Evolutionary conservation across 176 grass and related monocot species (phyloP).

Genomic region (Zizania latifolia): DNA sequence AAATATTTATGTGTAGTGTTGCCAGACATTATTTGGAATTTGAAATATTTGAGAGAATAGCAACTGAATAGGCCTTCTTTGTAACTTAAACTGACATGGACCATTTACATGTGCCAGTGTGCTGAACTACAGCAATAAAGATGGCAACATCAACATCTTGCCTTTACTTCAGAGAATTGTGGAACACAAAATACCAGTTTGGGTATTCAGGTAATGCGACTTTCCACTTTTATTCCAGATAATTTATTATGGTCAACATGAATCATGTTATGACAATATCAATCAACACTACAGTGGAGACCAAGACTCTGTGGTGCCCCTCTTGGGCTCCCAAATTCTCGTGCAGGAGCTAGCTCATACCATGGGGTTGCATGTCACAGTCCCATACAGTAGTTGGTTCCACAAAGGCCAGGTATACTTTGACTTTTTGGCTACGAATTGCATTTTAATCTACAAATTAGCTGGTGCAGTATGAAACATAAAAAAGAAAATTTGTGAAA

Average conservation of each 20-base stretch:
- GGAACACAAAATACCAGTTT: constrained; percentile 77
- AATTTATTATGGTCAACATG: neutral
- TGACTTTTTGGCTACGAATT: neutral
- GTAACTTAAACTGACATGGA: constrained; percentile 12
- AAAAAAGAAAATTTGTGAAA: neutral
- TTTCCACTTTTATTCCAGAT: neutral
- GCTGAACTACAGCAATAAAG: constrained; percentile 75
- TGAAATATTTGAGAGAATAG: neutral
- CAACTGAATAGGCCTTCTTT: neutral
- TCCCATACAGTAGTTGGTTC: constrained; percentile 82
- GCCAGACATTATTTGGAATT: neutral
- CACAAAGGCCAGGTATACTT: constrained; percentile 66
- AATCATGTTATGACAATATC: constrained; percentile 13
- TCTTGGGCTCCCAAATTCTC: constrained; percentile 80
- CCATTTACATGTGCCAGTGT: constrained; percentile 37
- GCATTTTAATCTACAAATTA: neutral
- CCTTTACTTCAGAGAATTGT: constrained; percentile 79
- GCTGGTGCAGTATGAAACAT: neutral
- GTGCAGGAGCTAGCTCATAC: constrained; percentile 75
- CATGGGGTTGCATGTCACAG: constrained; percentile 63
- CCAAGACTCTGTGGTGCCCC: constrained; percentile 96
- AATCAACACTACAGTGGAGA: constrained; percentile 53
- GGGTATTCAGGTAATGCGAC: constrained; percentile 87
- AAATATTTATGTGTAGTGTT: neutral
- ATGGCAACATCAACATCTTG: constrained; percentile 83